Conservation (phyloP, 2,329 filamentous ascomycete genomes). For the Alternaria alternata region DNA sequence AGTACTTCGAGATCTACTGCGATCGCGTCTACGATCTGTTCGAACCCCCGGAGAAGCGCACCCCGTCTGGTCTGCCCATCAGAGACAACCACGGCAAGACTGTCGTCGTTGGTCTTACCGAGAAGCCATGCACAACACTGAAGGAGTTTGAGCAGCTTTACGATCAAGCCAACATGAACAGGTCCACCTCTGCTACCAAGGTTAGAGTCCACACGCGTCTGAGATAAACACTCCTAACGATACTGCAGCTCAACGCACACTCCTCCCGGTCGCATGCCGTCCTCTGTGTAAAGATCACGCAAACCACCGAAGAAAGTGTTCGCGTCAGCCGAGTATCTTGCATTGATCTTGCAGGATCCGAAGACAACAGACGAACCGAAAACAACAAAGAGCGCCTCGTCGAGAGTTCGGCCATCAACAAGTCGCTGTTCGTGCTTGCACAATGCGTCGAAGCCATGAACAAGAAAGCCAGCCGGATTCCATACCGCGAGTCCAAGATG, state of each 20-base stretch:
- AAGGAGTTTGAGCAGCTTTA: conserved; percentile 92
- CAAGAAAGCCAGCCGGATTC: conserved; percentile 76
- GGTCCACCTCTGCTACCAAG: conserved; percentile 89
- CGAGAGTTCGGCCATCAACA: conserved; percentile 98
- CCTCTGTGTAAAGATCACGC: conserved; percentile 85
- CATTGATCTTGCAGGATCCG: conserved; percentile 93
- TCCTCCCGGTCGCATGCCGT: conserved; percentile 91
- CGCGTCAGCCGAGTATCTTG: conserved; percentile 83
- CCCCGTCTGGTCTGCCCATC: conserved; percentile 78
- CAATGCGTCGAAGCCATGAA: conserved; percentile 97
- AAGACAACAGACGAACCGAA: conserved; percentile 93
- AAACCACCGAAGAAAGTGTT: conserved; percentile 73
- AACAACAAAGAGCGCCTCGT: conserved; percentile 91
- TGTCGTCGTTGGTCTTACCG: conserved; percentile 83
- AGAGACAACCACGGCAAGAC: conserved; percentile 88
- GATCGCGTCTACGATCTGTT: conserved; percentile 94
- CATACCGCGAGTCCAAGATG: conserved; percentile 97
- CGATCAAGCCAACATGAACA: conserved; percentile 89
- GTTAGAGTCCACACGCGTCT: conserved; percentile 43
- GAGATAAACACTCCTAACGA: conserved; percentile 5
- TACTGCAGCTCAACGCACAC: conserved; percentile 76
- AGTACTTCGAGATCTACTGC: conserved; percentile 97
- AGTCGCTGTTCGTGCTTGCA: conserved; percentile 91
- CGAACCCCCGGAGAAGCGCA: conserved; percentile 86
- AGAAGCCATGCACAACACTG: conserved; percentile 80